Conservation (phyloP, 192 early-diverging fungal species). For the Coemansia sp. region DNA sequence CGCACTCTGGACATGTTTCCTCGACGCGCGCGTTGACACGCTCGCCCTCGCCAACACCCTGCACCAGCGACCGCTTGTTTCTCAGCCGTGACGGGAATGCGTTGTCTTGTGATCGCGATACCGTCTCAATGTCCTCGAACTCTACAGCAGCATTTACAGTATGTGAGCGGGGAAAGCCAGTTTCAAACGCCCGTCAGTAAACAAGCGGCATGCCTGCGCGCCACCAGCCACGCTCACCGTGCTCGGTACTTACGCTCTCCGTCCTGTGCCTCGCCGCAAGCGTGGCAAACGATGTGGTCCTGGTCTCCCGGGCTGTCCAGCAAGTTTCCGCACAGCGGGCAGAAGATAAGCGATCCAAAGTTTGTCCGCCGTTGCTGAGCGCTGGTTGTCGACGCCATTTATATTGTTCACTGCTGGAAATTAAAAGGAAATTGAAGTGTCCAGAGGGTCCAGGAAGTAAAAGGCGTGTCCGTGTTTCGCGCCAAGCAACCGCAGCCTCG, state of each 20-base stretch:
- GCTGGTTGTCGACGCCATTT: background rate
- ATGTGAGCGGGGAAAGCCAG: no score
- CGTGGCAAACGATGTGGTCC: slow-evolving; percentile 74
- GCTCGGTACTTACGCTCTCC: slow-evolving; percentile 15
- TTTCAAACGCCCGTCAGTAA: no score
- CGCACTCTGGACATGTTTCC: slow-evolving; percentile 95
- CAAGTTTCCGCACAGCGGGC: slow-evolving; percentile 83
- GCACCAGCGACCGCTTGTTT: slow-evolving; percentile 66
- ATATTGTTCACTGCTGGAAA: no score
- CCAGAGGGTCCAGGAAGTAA: background rate
- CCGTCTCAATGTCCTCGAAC: slow-evolving; percentile 76
- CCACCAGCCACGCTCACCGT: background rate
- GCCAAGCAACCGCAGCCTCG: no score
- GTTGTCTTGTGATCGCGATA: slow-evolving; percentile 68
- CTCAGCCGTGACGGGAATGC: slow-evolving; percentile 76
- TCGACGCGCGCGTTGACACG: slow-evolving; percentile 62
- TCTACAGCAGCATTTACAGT: slow-evolving; percentile 31
- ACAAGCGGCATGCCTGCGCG: no score
- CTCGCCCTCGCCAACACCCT: slow-evolving; percentile 48
- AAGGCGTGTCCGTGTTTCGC: no score
- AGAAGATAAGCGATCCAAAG: slow-evolving; percentile 81
- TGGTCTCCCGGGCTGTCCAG: slow-evolving; percentile 81
- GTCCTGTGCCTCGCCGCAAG: slow-evolving; percentile 68
- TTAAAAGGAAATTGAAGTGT: background rate
- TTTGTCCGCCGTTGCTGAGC: slow-evolving; percentile 34